These are phyloP conservation scores for Murraya paniculata DNA, from an alignment of 345 rosid genomes.

Conservation along the genomic window DNA sequence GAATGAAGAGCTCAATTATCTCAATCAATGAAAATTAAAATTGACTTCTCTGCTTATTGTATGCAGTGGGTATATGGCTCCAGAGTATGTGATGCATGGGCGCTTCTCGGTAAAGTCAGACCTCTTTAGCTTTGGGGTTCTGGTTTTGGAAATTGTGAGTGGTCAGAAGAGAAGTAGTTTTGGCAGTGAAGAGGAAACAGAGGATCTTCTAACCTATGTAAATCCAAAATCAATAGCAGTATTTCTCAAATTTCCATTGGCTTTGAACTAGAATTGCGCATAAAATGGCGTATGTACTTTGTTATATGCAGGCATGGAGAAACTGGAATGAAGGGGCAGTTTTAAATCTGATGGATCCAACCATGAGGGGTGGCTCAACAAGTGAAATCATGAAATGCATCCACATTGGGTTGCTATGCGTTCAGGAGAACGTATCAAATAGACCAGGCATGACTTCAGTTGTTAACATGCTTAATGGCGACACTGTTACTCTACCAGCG, in stretches of 20 bases:
- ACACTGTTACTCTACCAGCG: conserved; percentile 20
- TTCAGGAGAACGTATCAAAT: conserved; percentile 32
- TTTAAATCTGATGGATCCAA: conserved; percentile 22
- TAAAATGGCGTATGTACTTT: not conserved
- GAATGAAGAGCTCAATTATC: not conserved
- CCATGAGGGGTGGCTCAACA: conserved; percentile 1
- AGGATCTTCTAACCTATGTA: conserved; percentile 35
- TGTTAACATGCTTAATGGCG: conserved; percentile 33
- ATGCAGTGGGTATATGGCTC: conserved; percentile 41
- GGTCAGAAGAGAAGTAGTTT: conserved; percentile 32
- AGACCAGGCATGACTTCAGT: conserved; percentile 35
- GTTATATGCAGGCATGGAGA: conserved; percentile 41
- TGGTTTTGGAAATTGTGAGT: conserved; percentile 36
- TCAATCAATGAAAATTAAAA: not conserved
- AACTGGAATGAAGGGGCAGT: conserved; percentile 34
- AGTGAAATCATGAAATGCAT: conserved; percentile 37
- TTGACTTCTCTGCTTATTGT: not conserved
- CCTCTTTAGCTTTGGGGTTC: conserved; percentile 43
- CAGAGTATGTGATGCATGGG: conserved; percentile 46
- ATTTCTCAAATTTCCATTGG: not conserved
- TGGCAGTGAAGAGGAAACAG: conserved; percentile 10
- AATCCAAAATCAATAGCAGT: not conserved
- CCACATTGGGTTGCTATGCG: conserved; percentile 39
- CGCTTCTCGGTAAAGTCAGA: conserved; percentile 40
- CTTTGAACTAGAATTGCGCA: not conserved